These are phyloP conservation scores for Globisporangium middletonii DNA, from an alignment of 352 stramenopile genomes.

Conservation along the genomic window DNA sequence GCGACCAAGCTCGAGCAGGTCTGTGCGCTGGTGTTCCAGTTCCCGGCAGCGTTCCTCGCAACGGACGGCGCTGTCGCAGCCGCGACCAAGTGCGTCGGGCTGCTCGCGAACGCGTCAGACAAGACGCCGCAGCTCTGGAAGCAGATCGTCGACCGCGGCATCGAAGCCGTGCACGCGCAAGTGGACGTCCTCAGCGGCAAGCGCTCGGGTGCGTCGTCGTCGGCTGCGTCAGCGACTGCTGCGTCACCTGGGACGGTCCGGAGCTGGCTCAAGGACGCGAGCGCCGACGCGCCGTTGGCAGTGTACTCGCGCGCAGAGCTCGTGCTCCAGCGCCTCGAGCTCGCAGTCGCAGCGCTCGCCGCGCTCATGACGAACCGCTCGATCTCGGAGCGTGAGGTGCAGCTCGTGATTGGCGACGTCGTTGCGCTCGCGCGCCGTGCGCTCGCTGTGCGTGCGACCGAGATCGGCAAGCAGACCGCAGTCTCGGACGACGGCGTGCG, in stretches of 20 bases:
- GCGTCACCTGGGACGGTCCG: constrained; percentile 41
- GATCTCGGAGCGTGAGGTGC: constrained; percentile 74
- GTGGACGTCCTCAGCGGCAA: constrained; percentile 64
- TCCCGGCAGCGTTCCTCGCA: constrained; percentile 20
- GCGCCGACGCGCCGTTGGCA: constrained; percentile 25
- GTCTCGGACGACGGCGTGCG: constrained; percentile 76
- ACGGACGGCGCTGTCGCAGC: constrained; percentile 12
- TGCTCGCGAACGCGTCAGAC: constrained; percentile 56
- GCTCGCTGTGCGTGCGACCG: constrained; percentile 52
- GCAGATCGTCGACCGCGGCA: constrained; percentile 49
- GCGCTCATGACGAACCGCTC: constrained; percentile 38
- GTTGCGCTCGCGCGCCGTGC: constrained; percentile 51
- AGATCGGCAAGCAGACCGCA: constrained; percentile 77
- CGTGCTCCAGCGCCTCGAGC: constrained; percentile 30
- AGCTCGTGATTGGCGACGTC: constrained; percentile 52
- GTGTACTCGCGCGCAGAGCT: constrained; percentile 56
- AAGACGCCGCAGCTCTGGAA: constrained; percentile 58
- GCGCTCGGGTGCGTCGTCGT: constrained; percentile 14
- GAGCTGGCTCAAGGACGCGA: constrained; percentile 49
- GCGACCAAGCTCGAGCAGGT: constrained; percentile 60
- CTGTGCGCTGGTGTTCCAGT: constrained; percentile 28
- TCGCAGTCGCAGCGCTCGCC: constrained; percentile 32
- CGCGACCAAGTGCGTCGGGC: constrained; percentile 35
- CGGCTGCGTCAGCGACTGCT: constrained; percentile 22
- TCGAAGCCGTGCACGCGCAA: constrained; percentile 59